Evolutionary conservation across 2,329 filamentous ascomycete species (phyloP).

Genomic region (Claviceps fusiformis): DNA sequence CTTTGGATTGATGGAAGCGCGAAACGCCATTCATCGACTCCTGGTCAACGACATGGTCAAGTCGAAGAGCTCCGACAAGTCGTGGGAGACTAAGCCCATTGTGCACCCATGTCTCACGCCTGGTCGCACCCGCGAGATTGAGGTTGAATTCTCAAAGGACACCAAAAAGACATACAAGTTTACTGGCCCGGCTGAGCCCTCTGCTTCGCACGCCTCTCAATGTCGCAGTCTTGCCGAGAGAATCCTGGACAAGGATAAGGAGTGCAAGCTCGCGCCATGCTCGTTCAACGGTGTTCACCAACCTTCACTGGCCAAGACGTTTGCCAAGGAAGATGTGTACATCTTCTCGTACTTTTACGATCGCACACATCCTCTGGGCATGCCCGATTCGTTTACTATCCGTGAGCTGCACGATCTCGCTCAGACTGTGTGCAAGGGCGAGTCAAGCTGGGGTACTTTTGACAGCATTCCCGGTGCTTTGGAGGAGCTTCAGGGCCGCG

Average conservation of each 20-base stretch:
- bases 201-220: constrained; percentile 75
- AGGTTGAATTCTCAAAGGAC: constrained; percentile 56
- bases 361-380: constrained; percentile 82
- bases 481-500: constrained; percentile 64
- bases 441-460: constrained; percentile 69
- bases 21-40: constrained; percentile 67
- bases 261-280: constrained; percentile 77
- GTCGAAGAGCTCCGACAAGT: constrained; percentile 41
- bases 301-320: constrained; percentile 82
- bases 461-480: constrained; percentile 61
- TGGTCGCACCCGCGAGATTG: constrained; percentile 60
- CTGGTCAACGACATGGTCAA: constrained; percentile 61
- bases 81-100: constrained; percentile 60
- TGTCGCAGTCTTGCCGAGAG: constrained; percentile 85
- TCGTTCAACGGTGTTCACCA: constrained; percentile 98
- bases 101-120: constrained; percentile 78
- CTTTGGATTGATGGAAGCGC: constrained; percentile 91
- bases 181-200: constrained; percentile 63
- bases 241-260: constrained; percentile 74
- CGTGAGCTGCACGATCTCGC: constrained; percentile 80
- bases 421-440: constrained; percentile 69
- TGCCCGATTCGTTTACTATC: constrained; percentile 95
- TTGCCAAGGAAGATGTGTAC: constrained; percentile 80
- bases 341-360: constrained; percentile 98
- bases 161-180: constrained; percentile 61